These are phyloP conservation scores for Vaccinium vitisidaea DNA, from an alignment of 148 eudicot genomes.

Conservation along the genomic window DNA sequence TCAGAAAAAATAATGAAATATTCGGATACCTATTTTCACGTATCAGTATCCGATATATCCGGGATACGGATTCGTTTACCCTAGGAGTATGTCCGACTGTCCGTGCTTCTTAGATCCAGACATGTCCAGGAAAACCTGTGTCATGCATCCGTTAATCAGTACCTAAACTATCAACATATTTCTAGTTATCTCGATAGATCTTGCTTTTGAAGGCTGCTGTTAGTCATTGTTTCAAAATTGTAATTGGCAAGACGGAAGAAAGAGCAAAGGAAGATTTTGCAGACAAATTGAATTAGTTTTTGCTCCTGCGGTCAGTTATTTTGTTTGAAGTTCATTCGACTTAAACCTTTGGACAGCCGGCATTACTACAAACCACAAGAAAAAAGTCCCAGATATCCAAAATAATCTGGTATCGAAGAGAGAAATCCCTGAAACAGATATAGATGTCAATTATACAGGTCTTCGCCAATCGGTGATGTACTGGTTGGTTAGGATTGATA, in stretches of 20 bases:
- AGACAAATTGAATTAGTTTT: not conserved
- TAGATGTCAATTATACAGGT: not conserved
- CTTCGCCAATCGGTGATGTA: not conserved
- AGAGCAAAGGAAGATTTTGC: not conserved
- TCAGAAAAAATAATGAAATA: too few relatives aligned
- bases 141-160: not conserved
- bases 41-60: too few relatives aligned
- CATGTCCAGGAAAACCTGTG: not conserved
- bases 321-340: not conserved
- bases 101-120: not conserved
- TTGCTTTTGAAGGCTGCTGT: not conserved
- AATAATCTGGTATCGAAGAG: not conserved
- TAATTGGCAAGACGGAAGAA: not conserved
- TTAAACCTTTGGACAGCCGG: not conserved
- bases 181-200: not conserved
- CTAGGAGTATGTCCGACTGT: too few relatives aligned
- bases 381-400: not conserved
- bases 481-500: not conserved
- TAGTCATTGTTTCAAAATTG: not conserved
- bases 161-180: not conserved
- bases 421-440: not conserved
- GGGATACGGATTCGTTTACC: too few relatives aligned
- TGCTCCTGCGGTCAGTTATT: not conserved
- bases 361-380: not conserved
- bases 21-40: too few relatives aligned